A percentile compares a stretch with the other conserved stretches of the same genome.
Evolutionary conservation across 306 rosid species (phyloP).

Genomic region (Senna tora): DNA sequence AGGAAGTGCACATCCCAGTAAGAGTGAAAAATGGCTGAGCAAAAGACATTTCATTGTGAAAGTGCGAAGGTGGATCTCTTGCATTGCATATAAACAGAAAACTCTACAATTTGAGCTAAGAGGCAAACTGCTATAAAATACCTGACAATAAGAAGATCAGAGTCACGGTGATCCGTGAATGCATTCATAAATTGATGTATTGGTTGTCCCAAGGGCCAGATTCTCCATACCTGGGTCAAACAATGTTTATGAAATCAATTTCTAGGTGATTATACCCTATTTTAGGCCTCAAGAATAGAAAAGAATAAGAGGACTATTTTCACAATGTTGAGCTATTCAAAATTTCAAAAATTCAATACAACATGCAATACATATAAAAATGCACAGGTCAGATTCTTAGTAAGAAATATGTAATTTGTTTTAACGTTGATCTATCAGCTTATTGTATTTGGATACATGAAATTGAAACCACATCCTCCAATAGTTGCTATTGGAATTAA

Average conservation of each 20-base stretch:
- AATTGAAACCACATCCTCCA: not conserved
- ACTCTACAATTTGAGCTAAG: slow-evolving; percentile 15
- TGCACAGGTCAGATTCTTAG: not conserved
- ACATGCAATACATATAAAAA: not conserved
- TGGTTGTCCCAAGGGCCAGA: slow-evolving; percentile 64
- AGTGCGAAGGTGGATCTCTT: slow-evolving; percentile 21
- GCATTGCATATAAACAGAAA: slow-evolving; percentile 32
- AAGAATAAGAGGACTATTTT: not conserved
- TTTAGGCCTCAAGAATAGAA: not conserved
- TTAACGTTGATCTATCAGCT: not conserved
- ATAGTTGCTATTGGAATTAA: not conserved
- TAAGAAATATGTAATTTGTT: not conserved
- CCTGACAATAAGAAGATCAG: slow-evolving; percentile 94
- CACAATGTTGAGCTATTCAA: not conserved
- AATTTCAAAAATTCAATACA: not conserved
- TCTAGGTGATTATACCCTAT: not conserved
- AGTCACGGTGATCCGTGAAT: slow-evolving; percentile 88
- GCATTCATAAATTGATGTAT: slow-evolving; percentile 70
- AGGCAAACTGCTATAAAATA: slow-evolving; percentile 34
- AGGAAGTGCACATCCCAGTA: slow-evolving; percentile 93
- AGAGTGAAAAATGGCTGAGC: slow-evolving; percentile 84
- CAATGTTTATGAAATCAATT: slow-evolving; percentile 15
- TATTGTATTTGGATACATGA: not conserved
- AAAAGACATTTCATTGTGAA: slow-evolving; percentile 38
- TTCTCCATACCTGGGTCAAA: slow-evolving; percentile 58